A percentile compares a stretch with the other conserved stretches of the same genome.
Evolutionary conservation across 495 filamentous ascomycete species (phyloP).

Genomic region (Penicillium canariense): DNA sequence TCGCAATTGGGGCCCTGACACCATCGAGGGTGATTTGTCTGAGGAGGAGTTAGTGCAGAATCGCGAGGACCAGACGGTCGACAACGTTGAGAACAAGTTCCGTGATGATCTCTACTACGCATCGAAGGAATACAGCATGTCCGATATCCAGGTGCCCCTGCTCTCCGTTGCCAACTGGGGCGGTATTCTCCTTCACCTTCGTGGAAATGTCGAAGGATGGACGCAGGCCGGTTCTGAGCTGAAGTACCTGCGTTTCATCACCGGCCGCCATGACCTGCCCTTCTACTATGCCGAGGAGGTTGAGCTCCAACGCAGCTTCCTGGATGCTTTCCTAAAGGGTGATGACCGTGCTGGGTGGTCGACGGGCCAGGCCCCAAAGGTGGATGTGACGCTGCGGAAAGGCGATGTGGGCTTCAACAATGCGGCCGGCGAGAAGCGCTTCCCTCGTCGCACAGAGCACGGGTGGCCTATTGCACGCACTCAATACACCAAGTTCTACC

Average conservation of each 20-base stretch:
- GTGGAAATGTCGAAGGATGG: conserved; percentile 65
- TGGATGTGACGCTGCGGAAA: conserved; percentile 57
- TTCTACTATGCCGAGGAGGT: conserved; percentile 68
- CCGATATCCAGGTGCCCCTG: conserved; percentile 61
- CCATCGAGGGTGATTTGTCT: conserved; percentile 58
- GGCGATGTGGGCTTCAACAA: conserved; percentile 64
- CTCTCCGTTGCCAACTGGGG: conserved; percentile 66
- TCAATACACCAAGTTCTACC: conserved; percentile 55
- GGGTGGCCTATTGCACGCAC: conserved; percentile 66
- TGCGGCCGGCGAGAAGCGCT: conserved; percentile 52
- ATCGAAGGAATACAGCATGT: conserved; percentile 55
- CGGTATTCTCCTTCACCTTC: conserved; percentile 59
- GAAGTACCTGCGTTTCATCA: conserved; percentile 67
- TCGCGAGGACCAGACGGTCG: conserved; percentile 57
- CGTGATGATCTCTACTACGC: conserved; percentile 62
- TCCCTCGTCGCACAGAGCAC: conserved; percentile 49
- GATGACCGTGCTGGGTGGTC: conserved; percentile 60
- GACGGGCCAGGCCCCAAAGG: conserved; percentile 54
- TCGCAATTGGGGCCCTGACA: conserved; percentile 48
- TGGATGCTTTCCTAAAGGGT: conserved; percentile 66
- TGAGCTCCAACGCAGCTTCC: conserved; percentile 61
- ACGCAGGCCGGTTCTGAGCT: conserved; percentile 55
- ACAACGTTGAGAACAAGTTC: conserved; percentile 54
- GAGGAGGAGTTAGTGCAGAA: conserved; percentile 60
- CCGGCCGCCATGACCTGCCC: conserved; percentile 66